Base-by-base conservation (phyloP, 2,329 filamentous ascomycete species). In the Venturia effusa region DNA sequence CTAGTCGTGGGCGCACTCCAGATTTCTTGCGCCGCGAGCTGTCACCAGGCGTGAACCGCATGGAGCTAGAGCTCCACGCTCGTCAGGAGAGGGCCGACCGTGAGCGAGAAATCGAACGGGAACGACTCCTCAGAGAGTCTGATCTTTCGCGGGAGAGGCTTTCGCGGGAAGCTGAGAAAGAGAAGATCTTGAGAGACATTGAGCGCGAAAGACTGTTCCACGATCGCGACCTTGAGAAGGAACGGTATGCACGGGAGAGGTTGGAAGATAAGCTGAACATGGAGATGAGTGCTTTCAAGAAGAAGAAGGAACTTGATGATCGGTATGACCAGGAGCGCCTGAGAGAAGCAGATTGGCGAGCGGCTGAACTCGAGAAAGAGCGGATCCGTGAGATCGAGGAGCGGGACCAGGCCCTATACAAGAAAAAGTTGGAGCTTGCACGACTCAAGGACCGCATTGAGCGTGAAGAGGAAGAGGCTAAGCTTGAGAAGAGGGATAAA, bases 391-490 rank as follows among this genome's bases (percentile, higher is more conserved):
- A 62, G 39, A 37, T 48, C 19, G 61, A 62, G 24, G 62, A 61
- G 45, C 40, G 63, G n/a, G 75, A 76, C 24, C 73, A 76, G 61
- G 75, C 77, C 60, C 70, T 75, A 5, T 64, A 71, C 59, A 70
- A 69, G 61, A 70, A 71, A 63, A 70, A 69, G 64, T 64, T 73
- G 41, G 71, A 76, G 67, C 70, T 75, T 37, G 71, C 74, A 64
- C 71, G 66, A 62, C 70, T 71, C 59, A 66, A 67, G 55, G 72
- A 75, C 30, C 67, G 68, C 65, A 67, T 64, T 59, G 68, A 67
- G 66, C 67, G 66, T 34, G 72, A 73, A 10, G 68, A 67, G 45
- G 71, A 72, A 60, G 71, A 72, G 64, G 67, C 69, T n/a, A 41
- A 62, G 13, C 19, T 61, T 13, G 59, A 66, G 64, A 57, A 59